Base-by-base conservation (phyloP, 2,329 filamentous ascomycete genomes). In the Chrysosporium queenslandicum region DNA sequence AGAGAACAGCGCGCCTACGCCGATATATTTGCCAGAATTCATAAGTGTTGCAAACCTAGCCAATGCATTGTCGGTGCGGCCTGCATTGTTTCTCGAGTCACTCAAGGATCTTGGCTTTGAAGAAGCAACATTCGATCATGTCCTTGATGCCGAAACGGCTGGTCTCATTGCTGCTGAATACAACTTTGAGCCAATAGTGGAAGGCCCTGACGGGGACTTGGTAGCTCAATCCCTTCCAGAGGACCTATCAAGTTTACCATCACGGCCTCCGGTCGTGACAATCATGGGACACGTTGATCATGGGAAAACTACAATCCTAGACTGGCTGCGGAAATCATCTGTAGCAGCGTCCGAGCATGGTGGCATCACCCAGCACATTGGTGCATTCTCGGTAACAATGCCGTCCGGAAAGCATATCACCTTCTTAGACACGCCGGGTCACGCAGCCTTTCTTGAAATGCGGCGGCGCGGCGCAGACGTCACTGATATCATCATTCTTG, bases 271-370 rank as follows among this genome's bases (percentile, higher is more conserved):
- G 0, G 88, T 98, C 32, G 90, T 98, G 36, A 97, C 94, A 0
- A 98, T 98, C 63, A 98, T 98, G 94, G 92, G 92, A 2, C 92
- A 98, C 59, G 92, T 98, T 61, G 94, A 98, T 66, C 92, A 98
- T 67, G 92, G 92, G 50, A 98, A 98, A 73, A 98, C 92, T 0
- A 98, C 94, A 0, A 82, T 98, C 39, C 76, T 98, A 8, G 92
- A 98, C 66, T 97, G 84, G 71, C 75, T 98, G 41, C 86, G 92
- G 34, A 94, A 95, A 61, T 92, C 90, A 1, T 96, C 89, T 5
- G 82, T 98, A 40, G 94, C 85, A 39, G 88, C 88, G 4, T 82
- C 85, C 50, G 92, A 98, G 66, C 90, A 96, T 64, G 92, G 92
- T 57, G 92, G 92, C 32, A 98, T 98, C 64, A 98, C 92, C 0